Base-by-base conservation (phyloP, 305 asterid genomes). In the Rubia peregrina region DNA sequence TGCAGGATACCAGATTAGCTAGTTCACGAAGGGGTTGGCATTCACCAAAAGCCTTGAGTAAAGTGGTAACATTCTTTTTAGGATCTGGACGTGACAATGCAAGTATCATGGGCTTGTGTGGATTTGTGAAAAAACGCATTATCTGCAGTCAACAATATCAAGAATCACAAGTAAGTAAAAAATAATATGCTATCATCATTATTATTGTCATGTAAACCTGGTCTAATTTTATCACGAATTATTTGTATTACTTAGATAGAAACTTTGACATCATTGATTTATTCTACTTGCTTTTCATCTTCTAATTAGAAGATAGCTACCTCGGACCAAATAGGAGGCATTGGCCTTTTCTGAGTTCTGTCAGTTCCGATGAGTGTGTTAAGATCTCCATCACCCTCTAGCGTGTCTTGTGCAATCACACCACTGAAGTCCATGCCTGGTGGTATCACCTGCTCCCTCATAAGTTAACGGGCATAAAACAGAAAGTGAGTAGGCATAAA, bases 81-180 rank as follows among this genome's bases (percentile, higher is more conserved):
- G 93, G 90, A 77, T 87, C 89, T 10, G 93, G 89, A 51, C 89
- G 86, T 33, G 93, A 85, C 76, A 87, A 75, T 65, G 90, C 93
- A 66, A 85, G 88, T 76, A 87, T 81, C 90, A 87, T 87, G 44
- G 93, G 93, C 87, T 87, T 87, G 83, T 85, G 89, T 46, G 90
- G 90, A 74, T 87, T 85, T 9, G 82, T 61, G 74, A 87, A 85
- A 70, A 85, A 87, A 57, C 89, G 77, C 89, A 81, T 84, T 24
- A 87, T 84, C 91, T 88, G 85, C 80, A 77, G 63, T 68, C 67
- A 73, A 43, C 3, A 19, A n/a, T 7, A 56, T 69, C 64, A 46
- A 14, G 30, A 24, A 67, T 26, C 26, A 69, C 14, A 13, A 36
- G n/a, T 51, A 16, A n/a, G 49, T 24, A 55, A 33, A 53, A n/a